Evolutionary conservation across 1,139 yeast species (phyloP).

Genomic region (Candida buenavistaensis): DNA sequence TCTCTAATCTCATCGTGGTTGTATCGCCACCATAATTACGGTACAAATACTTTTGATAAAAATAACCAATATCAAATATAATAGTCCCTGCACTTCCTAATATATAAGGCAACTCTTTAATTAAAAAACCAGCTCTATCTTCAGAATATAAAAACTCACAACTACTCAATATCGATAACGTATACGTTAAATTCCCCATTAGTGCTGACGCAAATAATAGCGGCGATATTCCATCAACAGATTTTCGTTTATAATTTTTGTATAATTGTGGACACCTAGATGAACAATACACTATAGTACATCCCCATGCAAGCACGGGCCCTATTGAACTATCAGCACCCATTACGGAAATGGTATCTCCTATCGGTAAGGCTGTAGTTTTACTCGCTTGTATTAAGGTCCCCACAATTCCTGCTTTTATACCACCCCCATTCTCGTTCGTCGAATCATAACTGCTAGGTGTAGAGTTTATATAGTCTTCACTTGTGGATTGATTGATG

Average conservation of each 20-base stretch:
- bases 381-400: slow-evolving; percentile 24
- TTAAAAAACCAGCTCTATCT: slow-evolving; percentile 48
- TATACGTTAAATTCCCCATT: slow-evolving; percentile 77
- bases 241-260: slow-evolving; percentile 71
- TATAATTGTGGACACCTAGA: slow-evolving; percentile 85
- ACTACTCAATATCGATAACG: slow-evolving; percentile 66
- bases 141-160: slow-evolving; percentile 34
- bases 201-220: slow-evolving; percentile 77
- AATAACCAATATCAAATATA: slow-evolving; percentile 71
- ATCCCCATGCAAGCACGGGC: slow-evolving; percentile 70
- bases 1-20: slow-evolving; percentile 26
- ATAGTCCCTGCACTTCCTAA: slow-evolving; percentile 88
- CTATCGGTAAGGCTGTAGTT: slow-evolving; percentile 23
- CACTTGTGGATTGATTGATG: slow-evolving; percentile 6
- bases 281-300: slow-evolving; percentile 71
- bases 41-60: slow-evolving; percentile 58
- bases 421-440: slow-evolving; percentile 13
- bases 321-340: slow-evolving; percentile 39
- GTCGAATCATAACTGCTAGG: slow-evolving; percentile 29
- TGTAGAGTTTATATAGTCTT: slow-evolving; percentile 16
- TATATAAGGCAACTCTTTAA: slow-evolving; percentile 76
- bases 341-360: slow-evolving; percentile 3
- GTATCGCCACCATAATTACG: slow-evolving; percentile 28
- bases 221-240: slow-evolving; percentile 85
- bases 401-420: slow-evolving; percentile 19